These are phyloP conservation scores for Bothriochloa decipiens DNA, from an alignment of 176 grass and related monocot genomes.

Conservation along the genomic window DNA sequence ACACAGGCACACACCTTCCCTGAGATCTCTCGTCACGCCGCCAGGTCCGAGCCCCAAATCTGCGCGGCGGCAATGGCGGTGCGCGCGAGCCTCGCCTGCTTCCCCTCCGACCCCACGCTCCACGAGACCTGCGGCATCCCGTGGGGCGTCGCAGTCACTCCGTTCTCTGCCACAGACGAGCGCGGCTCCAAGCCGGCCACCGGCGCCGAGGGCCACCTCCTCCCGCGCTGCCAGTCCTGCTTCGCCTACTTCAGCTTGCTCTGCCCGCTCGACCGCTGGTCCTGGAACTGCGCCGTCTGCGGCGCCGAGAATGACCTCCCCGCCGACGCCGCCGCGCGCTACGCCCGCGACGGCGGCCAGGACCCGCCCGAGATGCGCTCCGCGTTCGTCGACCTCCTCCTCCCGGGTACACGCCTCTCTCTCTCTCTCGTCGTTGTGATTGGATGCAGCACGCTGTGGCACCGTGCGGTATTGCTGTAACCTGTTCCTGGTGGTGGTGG, in stretches of 20 bases:
- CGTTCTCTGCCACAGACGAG: conserved; percentile 76
- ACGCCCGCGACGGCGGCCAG: conserved; percentile 43
- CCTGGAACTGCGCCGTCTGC: conserved; percentile 82
- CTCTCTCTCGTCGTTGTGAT: conserved; percentile 9
- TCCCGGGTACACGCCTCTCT: conserved; percentile 40
- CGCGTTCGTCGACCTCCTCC: conserved; percentile 80
- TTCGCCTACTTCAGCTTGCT: conserved; percentile 79
- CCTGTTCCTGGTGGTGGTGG: conserved; percentile 11
- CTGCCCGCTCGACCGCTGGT: conserved; percentile 78
- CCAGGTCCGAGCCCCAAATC: conserved; percentile 42
- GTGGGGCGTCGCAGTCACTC: conserved; percentile 80
- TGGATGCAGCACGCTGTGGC: conserved; percentile 1
- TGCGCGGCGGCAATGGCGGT: conserved; percentile 62
- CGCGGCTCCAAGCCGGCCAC: conserved; percentile 43
- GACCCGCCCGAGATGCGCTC: conserved; percentile 86
- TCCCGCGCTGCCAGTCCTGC: conserved; percentile 88
- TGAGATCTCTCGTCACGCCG: conserved; percentile 33
- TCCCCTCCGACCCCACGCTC: conserved; percentile 61
- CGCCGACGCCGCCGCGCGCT: conserved; percentile 52
- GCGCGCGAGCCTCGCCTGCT: conserved; percentile 69
- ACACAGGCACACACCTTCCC: not conserved
- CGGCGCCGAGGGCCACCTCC: conserved; percentile 58
- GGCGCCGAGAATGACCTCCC: conserved; percentile 64
- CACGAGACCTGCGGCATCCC: conserved; percentile 68
- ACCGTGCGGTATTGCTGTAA: not conserved